A percentile compares a stretch with the other conserved stretches of the same genome.
Evolutionary conservation across 352 stramenopile species (phyloP).

Genomic region (Phytophthora quininea): DNA sequence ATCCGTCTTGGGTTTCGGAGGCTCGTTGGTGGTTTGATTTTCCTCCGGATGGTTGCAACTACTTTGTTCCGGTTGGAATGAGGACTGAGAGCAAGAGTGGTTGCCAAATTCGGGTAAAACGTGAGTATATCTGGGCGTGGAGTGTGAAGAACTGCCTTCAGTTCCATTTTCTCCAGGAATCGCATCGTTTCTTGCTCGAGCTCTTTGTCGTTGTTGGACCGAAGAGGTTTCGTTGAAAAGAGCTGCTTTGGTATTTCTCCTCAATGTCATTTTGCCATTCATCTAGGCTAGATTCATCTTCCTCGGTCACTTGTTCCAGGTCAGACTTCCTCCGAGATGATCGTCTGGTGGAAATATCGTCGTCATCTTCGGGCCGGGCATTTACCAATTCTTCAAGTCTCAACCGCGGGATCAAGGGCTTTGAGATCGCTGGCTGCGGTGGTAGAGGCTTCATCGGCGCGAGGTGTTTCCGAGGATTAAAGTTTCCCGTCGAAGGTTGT

Average conservation of each 20-base stretch:
- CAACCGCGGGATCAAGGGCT: constrained; percentile 39
- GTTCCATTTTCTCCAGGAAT: constrained; percentile 66
- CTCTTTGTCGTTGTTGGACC: constrained; percentile 16
- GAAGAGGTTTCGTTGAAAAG: neutral
- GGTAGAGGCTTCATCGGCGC: constrained; percentile 9
- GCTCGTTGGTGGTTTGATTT: neutral
- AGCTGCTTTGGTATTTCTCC: too few species aligned
- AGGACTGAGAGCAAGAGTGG: constrained; percentile 4
- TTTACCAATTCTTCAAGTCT: constrained; percentile 59
- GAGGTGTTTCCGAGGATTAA: constrained; percentile 20
- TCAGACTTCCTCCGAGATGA: constrained; percentile 16
- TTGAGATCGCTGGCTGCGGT: constrained; percentile 11
- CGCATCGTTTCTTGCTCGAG: constrained; percentile 56
- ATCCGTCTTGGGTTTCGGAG: neutral
- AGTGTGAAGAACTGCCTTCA: constrained; percentile 66
- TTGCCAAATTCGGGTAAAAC: constrained; percentile 34
- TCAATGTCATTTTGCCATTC: constrained; percentile 23
- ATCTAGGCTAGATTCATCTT: constrained; percentile 26
- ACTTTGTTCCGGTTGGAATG: neutral
- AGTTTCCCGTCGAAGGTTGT: constrained; percentile 3
- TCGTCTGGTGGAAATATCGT: constrained; percentile 15
- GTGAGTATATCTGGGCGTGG: constrained; percentile 60
- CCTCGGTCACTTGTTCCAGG: constrained; percentile 25
- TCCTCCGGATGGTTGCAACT: too few species aligned
- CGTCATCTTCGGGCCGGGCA: constrained; percentile 28